These are phyloP conservation scores for Lentithecium fluviatile DNA, from an alignment of 495 filamentous ascomycete species.

Conservation along the genomic window DNA sequence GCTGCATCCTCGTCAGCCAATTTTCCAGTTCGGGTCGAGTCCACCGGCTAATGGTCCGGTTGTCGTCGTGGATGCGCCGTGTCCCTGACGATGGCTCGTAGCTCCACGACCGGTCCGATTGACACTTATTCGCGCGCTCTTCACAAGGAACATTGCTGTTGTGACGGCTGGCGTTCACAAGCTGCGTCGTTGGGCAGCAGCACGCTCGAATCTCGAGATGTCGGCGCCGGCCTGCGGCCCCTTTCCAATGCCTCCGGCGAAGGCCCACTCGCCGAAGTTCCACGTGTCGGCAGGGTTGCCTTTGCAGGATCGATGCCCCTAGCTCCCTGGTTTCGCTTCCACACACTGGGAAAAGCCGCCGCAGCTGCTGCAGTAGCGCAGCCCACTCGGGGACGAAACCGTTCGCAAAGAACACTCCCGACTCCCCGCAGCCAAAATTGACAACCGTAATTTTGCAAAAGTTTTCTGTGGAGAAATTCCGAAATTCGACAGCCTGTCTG, in stretches of 20 bases:
- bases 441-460: conserved; percentile 10
- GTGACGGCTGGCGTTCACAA: neutral
- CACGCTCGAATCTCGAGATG: neutral
- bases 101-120: neutral
- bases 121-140: neutral
- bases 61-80: neutral
- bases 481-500: neutral
- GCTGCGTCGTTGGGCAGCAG: neutral
- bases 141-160: neutral
- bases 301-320: conserved; percentile 6
- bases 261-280: conserved; percentile 2
- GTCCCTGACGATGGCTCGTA: neutral
- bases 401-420: conserved; percentile 15
- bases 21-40: neutral
- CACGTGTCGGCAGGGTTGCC: conserved; percentile 21
- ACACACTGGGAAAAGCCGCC: conserved; percentile 16
- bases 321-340: conserved; percentile 19
- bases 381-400: neutral
- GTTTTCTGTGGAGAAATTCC: neutral
- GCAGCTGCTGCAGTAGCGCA: conserved; percentile 16
- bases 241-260: conserved; percentile 7
- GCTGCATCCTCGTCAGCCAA: neutral
- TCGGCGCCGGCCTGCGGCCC: conserved; percentile 2
- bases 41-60: conserved; percentile 1
- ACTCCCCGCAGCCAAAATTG: conserved; percentile 27